These are phyloP conservation scores for Trichoderma asperelloides DNA, from an alignment of 495 filamentous ascomycete genomes.

Conservation along the genomic window DNA sequence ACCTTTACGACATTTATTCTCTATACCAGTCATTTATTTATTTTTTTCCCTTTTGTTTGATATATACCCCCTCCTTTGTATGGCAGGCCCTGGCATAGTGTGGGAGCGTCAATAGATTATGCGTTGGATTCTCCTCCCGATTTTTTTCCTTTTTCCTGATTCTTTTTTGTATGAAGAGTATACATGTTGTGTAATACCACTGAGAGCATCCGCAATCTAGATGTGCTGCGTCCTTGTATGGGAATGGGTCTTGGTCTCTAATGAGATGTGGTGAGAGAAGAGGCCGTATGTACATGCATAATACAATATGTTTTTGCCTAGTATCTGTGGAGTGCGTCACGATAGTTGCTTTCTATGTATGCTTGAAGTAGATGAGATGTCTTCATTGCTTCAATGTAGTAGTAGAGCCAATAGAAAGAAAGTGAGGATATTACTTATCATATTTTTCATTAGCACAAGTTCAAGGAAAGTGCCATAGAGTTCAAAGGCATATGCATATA, in stretches of 20 bases:
- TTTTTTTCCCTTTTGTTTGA: neutral
- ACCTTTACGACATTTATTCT: neutral
- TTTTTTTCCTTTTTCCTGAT: neutral
- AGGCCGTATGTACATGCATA: too few relatives aligned
- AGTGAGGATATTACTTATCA: too few relatives aligned
- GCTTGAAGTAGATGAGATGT: too few relatives aligned
- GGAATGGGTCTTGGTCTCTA: neutral
- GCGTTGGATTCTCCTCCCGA: neutral
- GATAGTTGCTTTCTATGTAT: too few relatives aligned
- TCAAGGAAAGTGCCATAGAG: too few relatives aligned
- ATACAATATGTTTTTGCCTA: too few relatives aligned
- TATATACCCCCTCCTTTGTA: conserved; percentile 5
- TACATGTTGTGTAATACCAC: neutral
- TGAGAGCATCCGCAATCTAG: neutral
- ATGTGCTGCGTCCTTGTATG: neutral
- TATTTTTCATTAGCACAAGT: too few relatives aligned
- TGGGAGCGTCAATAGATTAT: neutral
- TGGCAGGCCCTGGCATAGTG: conserved; percentile 2
- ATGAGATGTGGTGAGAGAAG: too few relatives aligned
- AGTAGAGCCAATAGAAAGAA: neutral
- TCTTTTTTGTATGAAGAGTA: neutral
- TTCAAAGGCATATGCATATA: too few relatives aligned
- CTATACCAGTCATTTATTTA: neutral
- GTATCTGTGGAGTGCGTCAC: too few relatives aligned
- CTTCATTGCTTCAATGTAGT: neutral